Evolutionary conservation across 345 rosid genomes (phyloP), one percentile per base, ranked within the genome.

Genomic region (Melaleuca alternifolia): DNA sequence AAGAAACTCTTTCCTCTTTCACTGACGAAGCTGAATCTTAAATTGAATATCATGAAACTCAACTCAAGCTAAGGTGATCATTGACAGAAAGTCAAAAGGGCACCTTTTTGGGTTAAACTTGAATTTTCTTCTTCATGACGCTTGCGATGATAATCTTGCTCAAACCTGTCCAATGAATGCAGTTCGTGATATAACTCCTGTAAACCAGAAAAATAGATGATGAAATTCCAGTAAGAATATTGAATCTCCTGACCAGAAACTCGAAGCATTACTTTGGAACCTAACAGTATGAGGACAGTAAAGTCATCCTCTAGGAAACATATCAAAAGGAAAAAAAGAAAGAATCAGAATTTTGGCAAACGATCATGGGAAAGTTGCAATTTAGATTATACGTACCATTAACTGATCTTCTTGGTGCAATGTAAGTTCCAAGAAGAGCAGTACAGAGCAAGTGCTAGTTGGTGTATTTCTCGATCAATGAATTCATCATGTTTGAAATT

Each of bases 181-280:
- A 93, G 90, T 90, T 95, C 98, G 82, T 94, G 96, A 85, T 95
- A 95, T 76, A 95, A 82, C 89, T 95, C 98, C 98, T 95, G 89
- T 88, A 83, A 51, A 84, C 81, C 81, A 71, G 26, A 37, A 71
- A 71, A 71, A 71, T 3, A 37, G 48, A 20, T 37, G 48, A 71
- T 71, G 81, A 71, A 71, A 71, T 71, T 71, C 81, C 2, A 1
- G 81, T 71, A 71, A 18, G 37, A 24, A 20, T 18, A 10, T 71
- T 71, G 81, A 71, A 71, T 37, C 79, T 33, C 79, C 48, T 37
- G 37, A 37, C 48, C 81, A 71, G 81, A 71, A 71, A 71, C 81
- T 71, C 6, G 5, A 71, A 37, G 48, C 81, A 18, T 37, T 41
- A 10, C 81, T 18, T 37, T 37, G 81, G 26, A 37, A 71, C 48